Percentiles rank a stretch among this genome's conserved stretches.
These are phyloP conservation scores for Torulaspora globosa DNA, from an alignment of 1,139 yeast genomes.

Conservation along the genomic window DNA sequence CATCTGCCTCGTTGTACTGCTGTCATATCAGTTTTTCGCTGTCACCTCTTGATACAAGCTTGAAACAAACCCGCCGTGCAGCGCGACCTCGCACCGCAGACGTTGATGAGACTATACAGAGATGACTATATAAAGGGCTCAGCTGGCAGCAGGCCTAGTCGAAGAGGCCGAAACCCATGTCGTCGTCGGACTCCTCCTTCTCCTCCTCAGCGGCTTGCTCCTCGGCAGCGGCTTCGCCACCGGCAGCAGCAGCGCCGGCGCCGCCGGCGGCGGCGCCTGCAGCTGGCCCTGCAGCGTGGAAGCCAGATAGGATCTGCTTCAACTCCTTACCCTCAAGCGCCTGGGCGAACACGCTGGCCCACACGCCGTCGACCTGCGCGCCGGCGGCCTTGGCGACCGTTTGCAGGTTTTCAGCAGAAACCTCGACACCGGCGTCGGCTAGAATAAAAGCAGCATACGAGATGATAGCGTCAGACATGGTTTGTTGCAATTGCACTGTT, in stretches of 20 bases:
- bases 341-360: constrained; percentile 95
- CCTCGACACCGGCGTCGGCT: constrained; percentile 95
- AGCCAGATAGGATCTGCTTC: constrained; percentile 82
- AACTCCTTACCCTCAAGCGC: constrained; percentile 96
- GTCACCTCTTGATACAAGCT: not conserved
- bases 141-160: constrained; percentile 45
- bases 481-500: too few species aligned
- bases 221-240: constrained; percentile 60
- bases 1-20: not conserved
- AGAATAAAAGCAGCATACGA: constrained; percentile 88
- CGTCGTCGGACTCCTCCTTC: constrained; percentile 70
- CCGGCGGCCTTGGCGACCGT: constrained; percentile 87
- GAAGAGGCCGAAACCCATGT: constrained; percentile 77
- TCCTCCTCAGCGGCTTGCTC: constrained; percentile 45
- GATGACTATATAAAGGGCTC: constrained; percentile 7
- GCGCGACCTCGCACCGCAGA: not conserved
- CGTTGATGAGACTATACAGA: constrained; percentile 1
- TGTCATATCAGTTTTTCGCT: not conserved
- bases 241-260: constrained; percentile 57
- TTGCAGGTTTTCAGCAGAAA: constrained; percentile 87
- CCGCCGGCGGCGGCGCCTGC: constrained; percentile 55
- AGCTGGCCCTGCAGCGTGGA: constrained; percentile 67
- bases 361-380: constrained; percentile 75
- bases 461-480: constrained; percentile 52
- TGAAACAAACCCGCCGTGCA: not conserved